Base-by-base conservation (phyloP, 169 alveolate genomes). In the Perkinsus chesapeaki region DNA sequence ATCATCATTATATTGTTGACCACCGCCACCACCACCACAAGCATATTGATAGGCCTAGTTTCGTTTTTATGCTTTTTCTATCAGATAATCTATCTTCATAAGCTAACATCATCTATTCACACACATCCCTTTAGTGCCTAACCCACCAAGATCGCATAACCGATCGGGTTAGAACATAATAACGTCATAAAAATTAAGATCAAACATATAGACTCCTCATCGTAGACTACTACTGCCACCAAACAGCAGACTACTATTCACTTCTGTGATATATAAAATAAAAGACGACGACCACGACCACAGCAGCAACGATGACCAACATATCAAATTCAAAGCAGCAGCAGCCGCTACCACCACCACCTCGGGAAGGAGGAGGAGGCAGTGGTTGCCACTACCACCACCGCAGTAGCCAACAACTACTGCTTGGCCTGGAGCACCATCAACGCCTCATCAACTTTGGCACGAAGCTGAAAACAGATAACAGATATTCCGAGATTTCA, bases 391-490 rank as follows among this genome's bases (percentile, higher is more conserved):
- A n/a, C n/a, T n/a, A n/a, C n/a, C n/a, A n/a, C n/a, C n/a, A n/a
- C n/a, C n/a, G n/a, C n/a, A n/a, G n/a, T n/a, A n/a, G n/a, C n/a
- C n/a, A n/a, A n/a, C n/a, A n/a, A n/a, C n/a, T n/a, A 12, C 31
- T 60, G 27, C 82, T 60, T 60, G 37, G 82, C 1, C 12, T 97
- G 97, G 82, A 98, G 96, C 92, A 98, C 99, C 37, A 96, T 95
- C 94, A 97, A 94, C 39, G 99, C 99, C 93, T 98, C 99, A 60
- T 97, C 98, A 48, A 97, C 98, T 94, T 98, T 98, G 94, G 96
- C 97, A 95, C 97, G 97, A 39, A 98, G 97, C 82, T 60, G 31
- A 7, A 16, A 60, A 7, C 12, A 60, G 27, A 60, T 1, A 27
- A 60, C 31, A 9, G 27, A 7, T 0, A 60, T 19, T 47, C 19